These are phyloP conservation scores for Cucurbita ficifolia DNA, from an alignment of 306 rosid species.

Conservation along the genomic window DNA sequence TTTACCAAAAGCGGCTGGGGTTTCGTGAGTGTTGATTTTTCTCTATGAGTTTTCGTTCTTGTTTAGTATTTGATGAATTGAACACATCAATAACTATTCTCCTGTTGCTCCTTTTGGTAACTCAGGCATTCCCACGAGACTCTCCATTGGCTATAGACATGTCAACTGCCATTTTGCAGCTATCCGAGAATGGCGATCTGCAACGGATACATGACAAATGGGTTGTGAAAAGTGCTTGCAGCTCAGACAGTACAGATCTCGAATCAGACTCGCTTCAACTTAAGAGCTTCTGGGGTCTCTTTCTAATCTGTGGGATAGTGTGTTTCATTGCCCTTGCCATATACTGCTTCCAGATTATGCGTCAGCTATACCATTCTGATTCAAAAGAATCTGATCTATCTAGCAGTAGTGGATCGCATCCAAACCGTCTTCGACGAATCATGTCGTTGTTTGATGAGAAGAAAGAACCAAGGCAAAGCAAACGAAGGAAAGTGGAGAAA, in stretches of 20 bases:
- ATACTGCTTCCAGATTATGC: constrained; percentile 38
- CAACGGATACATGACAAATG: constrained; percentile 92
- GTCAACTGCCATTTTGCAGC: constrained; percentile 86
- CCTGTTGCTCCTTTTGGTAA: background rate
- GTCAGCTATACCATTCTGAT: constrained; percentile 18
- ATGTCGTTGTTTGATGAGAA: constrained; percentile 59
- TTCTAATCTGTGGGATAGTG: constrained; percentile 57
- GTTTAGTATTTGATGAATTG: background rate
- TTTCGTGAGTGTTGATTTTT: constrained; percentile 47
- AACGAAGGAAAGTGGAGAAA: constrained; percentile 45
- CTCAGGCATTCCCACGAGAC: constrained; percentile 82
- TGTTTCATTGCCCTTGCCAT: constrained; percentile 55
- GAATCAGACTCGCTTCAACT: constrained; percentile 68
- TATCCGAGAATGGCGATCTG: constrained; percentile 87
- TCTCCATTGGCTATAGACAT: constrained; percentile 77
- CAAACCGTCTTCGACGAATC: constrained; percentile 37
- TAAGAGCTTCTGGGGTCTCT: constrained; percentile 87
- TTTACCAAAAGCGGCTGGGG: constrained; percentile 99
- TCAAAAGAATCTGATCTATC: constrained; percentile 21
- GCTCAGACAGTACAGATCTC: constrained; percentile 37
- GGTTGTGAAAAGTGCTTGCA: constrained; percentile 48
- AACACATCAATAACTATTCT: background rate
- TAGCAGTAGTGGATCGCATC: constrained; percentile 12
- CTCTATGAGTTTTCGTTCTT: background rate
- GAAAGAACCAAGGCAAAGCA: constrained; percentile 29